Base-by-base conservation (phyloP, 1,284 basidiomycete species). In the Papiliotrema nemorosa region DNA sequence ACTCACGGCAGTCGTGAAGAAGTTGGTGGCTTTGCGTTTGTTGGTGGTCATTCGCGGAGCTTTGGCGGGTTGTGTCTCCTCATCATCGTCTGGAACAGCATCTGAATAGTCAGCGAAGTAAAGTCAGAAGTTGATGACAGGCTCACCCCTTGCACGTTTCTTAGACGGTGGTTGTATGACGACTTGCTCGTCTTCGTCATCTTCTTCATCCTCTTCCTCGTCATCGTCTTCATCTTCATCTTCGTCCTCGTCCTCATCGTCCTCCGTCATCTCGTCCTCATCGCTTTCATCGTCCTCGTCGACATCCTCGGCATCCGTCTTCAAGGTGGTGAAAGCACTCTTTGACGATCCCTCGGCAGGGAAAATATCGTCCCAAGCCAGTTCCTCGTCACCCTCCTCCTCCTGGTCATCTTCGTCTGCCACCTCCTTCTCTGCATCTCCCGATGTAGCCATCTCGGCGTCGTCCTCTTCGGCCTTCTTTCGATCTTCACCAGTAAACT, bases 21-120 rank as follows among this genome's bases (percentile, higher is more conserved):
- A 98, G 78, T 97, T 97, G 53, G 82, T 81, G 16, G 89, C 84
- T 76, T 90, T 93, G 78, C 84, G 86, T 87, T 94, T 96, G 78
- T 85, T 89, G 2, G 91, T 94, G 60, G 82, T 93, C 87, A 91
- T 87, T 21, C 91, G 85, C 25, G 80, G 69, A 59, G 81, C 86
- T 74, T 90, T 90, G 58, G 65, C 62, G 14, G 57, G 44, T 2
- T 52, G 49, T 2, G 56, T 55, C 63, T 58, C 53, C 49, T 67
- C 64, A 1, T 64, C 64, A 1, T 64, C 63, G 13, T 49, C 47
- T 12, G n/a, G 27, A 24, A 36, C 66, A 13, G 57, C 60, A 14
- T 57, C 56, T 16, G 59, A 46, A 39, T 38, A 20, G 29, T 55
- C 38, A 7, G 22, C 44, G 52, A 29, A 43, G 31, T 25, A 24